Evolutionary conservation across 805 yeast species (phyloP), one percentile per base, ranked within the genome.

Genomic region (Saccharomyces jurei): DNA sequence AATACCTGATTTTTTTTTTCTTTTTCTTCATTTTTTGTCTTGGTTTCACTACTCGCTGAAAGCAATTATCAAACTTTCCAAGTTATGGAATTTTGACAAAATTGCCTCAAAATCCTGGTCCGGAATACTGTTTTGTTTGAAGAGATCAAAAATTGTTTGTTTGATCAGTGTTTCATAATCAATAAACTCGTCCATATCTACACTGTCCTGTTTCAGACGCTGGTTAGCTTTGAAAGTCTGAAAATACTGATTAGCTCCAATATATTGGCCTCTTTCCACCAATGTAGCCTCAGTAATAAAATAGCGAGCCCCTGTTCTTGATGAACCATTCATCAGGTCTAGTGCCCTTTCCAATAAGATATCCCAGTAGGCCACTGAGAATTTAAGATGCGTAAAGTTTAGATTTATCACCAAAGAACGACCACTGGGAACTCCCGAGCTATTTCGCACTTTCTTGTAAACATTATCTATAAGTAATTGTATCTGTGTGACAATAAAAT

Each of bases 361-460:
- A 41, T 56, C 53, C 61, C 61, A 58, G 14, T 49, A 53, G 27
- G 46, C 50, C 4, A 58, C 25, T 6, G 22, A 11, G 55, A 41
- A 46, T 46, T 36, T 25, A 13, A 55, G 17, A 31, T 48, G 32
- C 27, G 48, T 50, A 3, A 57, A n/a, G 32, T 53, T 55, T 27
- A 56, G 48, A 51, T 56, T 49, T 2, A 56, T 49, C 13, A 32
- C 25, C 25, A 36, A 11, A 36, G 44, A 36, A 17, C 25, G 44
- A 17, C 17, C 25, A 8, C 11, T 4, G 13, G 22, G 4, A 17
- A 36, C 25, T 36, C 44, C 25, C 1, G 11, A 9, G 25, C 11
- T 8, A 1, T 17, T n/a, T 11, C 22, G 44, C 17, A 36, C 8
- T 36, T 36, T 17, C 10, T 21, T 8, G 3, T 17, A 36, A 3